Evolutionary conservation across 1,284 basidiomycete species (phyloP).

Genomic region (Microbotryum lychnidis-dioicae): DNA sequence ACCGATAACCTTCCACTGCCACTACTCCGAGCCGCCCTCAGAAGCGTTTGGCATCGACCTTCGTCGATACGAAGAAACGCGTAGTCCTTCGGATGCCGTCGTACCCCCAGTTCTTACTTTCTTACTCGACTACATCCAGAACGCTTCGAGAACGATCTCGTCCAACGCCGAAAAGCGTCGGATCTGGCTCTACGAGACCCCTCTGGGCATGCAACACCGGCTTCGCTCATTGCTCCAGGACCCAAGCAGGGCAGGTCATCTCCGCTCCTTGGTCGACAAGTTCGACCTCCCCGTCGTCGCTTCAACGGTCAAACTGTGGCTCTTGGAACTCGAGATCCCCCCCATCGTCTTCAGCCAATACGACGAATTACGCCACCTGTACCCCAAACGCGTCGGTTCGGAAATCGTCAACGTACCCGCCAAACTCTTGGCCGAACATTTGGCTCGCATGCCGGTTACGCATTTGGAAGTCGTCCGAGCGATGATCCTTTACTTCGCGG

Average conservation of each 20-base stretch:
- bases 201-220: conserved; percentile 20
- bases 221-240: conserved; percentile 15
- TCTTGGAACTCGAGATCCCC: conserved; percentile 32
- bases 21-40: conserved; percentile 25
- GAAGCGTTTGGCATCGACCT: conserved; percentile 29
- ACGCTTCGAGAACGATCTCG: not conserved
- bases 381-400: conserved; percentile 14
- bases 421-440: conserved; percentile 14
- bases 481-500: conserved; percentile 20
- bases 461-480: conserved; percentile 21
- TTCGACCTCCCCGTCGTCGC: conserved; percentile 32
- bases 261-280: not conserved
- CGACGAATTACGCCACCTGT: conserved; percentile 28
- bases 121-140: conserved; percentile 14
- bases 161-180: conserved; percentile 25
- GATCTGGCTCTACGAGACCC: conserved; percentile 27
- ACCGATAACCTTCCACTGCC: conserved; percentile 25
- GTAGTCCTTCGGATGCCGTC: not conserved
- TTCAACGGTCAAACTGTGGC: conserved; percentile 31
- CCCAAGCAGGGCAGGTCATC: not conserved
- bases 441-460: conserved; percentile 15
- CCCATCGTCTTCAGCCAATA: conserved; percentile 23
- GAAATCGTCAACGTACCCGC: conserved; percentile 4
- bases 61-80: conserved; percentile 24
- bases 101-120: conserved; percentile 18